Conservation (phyloP, 176 grass and related monocot species). For the Chrysopogon serrulatus region DNA sequence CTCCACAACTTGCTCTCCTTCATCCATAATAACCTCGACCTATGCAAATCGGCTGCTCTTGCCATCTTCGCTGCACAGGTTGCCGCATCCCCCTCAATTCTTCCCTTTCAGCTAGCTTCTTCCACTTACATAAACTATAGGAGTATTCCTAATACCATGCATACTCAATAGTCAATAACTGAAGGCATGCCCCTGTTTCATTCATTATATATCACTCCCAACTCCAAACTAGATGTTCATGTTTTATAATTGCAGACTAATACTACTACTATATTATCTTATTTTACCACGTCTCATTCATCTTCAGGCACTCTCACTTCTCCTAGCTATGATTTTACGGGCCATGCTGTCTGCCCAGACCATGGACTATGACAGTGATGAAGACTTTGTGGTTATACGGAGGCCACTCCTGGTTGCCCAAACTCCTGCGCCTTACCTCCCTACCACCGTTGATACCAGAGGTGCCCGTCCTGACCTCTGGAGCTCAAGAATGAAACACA, state of each 20-base stretch:
- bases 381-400: constrained; percentile 88
- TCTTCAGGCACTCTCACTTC: constrained; percentile 66
- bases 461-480: constrained; percentile 56
- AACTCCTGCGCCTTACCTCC: constrained; percentile 46
- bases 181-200: no score
- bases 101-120: background rate
- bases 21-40: constrained; percentile 61
- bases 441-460: constrained; percentile 34
- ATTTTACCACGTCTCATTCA: background rate
- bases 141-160: background rate
- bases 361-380: constrained; percentile 72
- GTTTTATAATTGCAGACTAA: no score
- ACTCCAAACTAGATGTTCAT: no score
- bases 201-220: background rate
- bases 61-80: constrained; percentile 66
- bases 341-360: constrained; percentile 35
- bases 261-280: no score
- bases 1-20: constrained; percentile 60
- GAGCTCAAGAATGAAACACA: constrained; percentile 82
- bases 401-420: constrained; percentile 72
- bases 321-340: constrained; percentile 68
- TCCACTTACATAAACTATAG: no score
- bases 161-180: background rate
- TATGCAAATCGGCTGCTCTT: constrained; percentile 58
- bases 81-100: no score